These are phyloP conservation scores for Lipomyces orientalis DNA, from an alignment of 805 yeast genomes.

Conservation along the genomic window DNA sequence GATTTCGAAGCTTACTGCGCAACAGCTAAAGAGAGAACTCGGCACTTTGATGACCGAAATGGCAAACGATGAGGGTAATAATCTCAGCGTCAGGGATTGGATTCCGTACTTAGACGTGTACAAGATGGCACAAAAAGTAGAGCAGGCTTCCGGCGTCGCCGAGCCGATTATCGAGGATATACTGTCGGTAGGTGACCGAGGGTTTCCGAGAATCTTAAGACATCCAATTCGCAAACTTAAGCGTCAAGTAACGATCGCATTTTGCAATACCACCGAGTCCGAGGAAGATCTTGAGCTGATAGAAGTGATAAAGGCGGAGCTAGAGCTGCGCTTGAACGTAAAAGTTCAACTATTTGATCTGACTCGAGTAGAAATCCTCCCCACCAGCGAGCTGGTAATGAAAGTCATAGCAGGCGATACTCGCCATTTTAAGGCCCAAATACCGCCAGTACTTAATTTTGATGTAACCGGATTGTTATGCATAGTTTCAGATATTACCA, in stretches of 20 bases:
- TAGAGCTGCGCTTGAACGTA: conserved; percentile 2
- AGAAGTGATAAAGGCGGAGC: not conserved
- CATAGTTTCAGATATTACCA: conserved; percentile 30
- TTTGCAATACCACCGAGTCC: conserved; percentile 1
- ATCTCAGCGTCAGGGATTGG: not conserved
- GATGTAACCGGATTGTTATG: conserved; percentile 29
- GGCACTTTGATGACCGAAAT: conserved; percentile 13
- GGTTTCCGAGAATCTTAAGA: conserved; percentile 12
- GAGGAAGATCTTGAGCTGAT: conserved; percentile 7
- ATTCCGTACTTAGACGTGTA: conserved; percentile 5
- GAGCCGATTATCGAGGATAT: conserved; percentile 1
- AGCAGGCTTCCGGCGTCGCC: not conserved
- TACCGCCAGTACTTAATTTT: conserved; percentile 22
- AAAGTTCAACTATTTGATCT: not conserved
- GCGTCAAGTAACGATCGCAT: conserved; percentile 1
- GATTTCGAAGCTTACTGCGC: conserved; percentile 12
- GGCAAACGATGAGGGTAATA: conserved; percentile 5
- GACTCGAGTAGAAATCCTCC: not conserved
- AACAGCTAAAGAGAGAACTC: conserved; percentile 15
- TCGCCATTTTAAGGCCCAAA: conserved; percentile 11
- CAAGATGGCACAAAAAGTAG: conserved; percentile 8
- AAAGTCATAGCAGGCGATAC: conserved; percentile 13
- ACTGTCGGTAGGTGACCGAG: not conserved
- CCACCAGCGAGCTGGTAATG: not conserved
- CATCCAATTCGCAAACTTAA: not conserved